phyloP scores from a whole-genome alignment of 352 stramenopile genomes.

The Phytophthora fragariaefolia region DNA sequence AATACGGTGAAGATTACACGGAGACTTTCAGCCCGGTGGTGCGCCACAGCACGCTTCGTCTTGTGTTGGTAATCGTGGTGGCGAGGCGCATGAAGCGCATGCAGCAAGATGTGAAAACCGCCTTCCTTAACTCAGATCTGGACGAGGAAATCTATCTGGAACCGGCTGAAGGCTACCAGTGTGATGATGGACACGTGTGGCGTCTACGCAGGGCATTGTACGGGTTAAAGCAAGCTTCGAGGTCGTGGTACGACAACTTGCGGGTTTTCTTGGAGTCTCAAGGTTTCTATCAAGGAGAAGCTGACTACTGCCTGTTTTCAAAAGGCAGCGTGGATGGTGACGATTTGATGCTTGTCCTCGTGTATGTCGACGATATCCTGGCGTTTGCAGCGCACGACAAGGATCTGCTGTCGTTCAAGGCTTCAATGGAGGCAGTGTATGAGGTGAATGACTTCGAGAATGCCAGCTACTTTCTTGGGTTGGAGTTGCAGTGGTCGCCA shows the following conservation, averaged over 20 bases:
- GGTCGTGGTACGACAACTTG: neutral
- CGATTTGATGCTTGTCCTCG: neutral
- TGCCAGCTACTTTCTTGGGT: neutral
- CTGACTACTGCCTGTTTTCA: neutral
- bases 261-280: neutral
- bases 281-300: neutral
- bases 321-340: neutral
- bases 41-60: conserved; percentile 13
- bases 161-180: neutral
- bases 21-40: conserved; percentile 41
- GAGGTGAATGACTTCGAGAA: neutral
- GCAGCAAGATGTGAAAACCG: conserved; percentile 28
- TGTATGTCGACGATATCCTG: neutral
- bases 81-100: conserved; percentile 1
- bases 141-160: neutral
- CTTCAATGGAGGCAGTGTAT: neutral
- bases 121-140: neutral
- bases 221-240: neutral
- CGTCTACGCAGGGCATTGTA: neutral
- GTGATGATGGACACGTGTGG: neutral
- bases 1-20: too few species aligned
- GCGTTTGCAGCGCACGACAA: neutral
- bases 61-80: conserved; percentile 18
- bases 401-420: neutral
- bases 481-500: neutral